A percentile compares a stretch with the other conserved stretches of the same genome.
Conservation (phyloP, 768 basidiomycete species). For the Auricularia cornea region DNA sequence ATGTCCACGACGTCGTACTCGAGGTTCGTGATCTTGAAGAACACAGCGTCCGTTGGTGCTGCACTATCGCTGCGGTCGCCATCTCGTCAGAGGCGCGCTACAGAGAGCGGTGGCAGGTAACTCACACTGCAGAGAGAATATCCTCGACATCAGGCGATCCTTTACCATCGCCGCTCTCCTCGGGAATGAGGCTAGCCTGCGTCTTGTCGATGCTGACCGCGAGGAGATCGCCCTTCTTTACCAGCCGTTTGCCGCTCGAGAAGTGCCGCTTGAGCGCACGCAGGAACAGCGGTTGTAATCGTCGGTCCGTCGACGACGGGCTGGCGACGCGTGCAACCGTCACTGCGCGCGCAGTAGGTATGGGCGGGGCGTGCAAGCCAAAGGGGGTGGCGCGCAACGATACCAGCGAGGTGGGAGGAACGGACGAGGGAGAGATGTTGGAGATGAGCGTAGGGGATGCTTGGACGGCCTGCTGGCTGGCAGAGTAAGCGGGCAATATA, state of each 20-base stretch:
- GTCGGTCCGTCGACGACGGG: conserved; percentile 54
- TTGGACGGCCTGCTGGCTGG: too few species aligned
- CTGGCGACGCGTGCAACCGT: conserved; percentile 79
- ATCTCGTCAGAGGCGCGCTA: too few species aligned
- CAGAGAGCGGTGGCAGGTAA: background rate
- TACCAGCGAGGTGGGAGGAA: conserved; percentile 13
- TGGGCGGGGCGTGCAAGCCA: conserved; percentile 44
- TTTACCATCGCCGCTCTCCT: conserved; percentile 7
- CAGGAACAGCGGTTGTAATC: conserved; percentile 55
- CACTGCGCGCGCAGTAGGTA: conserved; percentile 61
- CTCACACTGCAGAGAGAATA: conserved; percentile 9
- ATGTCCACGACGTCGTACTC: conserved; percentile 49
- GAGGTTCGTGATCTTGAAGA: conserved; percentile 72
- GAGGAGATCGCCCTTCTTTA: conserved; percentile 70
- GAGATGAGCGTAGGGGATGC: background rate
- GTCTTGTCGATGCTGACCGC: conserved; percentile 54
- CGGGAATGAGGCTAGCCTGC: conserved; percentile 11
- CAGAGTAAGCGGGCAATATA: background rate
- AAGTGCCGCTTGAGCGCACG: conserved; percentile 59
- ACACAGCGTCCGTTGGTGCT: conserved; percentile 44
- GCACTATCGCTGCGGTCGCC: background rate
- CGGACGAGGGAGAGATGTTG: background rate
- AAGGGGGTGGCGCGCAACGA: conserved; percentile 49
- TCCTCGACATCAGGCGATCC: conserved; percentile 14
- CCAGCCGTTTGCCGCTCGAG: conserved; percentile 39